Evolutionary conservation across 2,329 filamentous ascomycete species (phyloP).

Genomic region (Aspergillus caelatus): DNA sequence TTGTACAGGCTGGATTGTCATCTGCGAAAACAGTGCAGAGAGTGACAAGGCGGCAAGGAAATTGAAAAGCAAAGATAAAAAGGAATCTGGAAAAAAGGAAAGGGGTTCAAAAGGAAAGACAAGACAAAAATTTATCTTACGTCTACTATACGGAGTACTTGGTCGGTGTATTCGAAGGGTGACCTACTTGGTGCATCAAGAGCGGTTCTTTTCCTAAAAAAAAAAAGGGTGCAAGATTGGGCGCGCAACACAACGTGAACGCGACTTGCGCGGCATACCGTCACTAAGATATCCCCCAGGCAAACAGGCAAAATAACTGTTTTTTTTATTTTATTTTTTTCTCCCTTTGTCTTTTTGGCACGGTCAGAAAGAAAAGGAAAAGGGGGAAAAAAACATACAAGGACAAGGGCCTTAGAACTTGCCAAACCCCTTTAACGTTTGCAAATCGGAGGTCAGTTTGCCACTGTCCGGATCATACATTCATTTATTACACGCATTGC

Average conservation of each 20-base stretch:
- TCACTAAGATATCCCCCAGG: background rate
- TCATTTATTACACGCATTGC: background rate
- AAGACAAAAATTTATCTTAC: conserved; percentile 18
- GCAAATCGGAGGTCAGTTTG: background rate
- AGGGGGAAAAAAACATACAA: background rate
- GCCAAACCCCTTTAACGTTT: background rate
- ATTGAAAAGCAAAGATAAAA: conserved; percentile 12
- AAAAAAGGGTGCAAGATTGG: conserved; percentile 10
- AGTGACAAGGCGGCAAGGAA: conserved; percentile 13
- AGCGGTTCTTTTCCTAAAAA: conserved; percentile 15
- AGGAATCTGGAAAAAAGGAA: conserved; percentile 12
- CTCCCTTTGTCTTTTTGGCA: background rate
- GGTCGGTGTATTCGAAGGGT: conserved; percentile 28
- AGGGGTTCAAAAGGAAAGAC: conserved; percentile 8
- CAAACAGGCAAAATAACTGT: conserved; percentile 4
- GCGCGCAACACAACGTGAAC: conserved; percentile 5
- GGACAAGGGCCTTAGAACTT: conserved; percentile 10
- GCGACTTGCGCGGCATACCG: conserved; percentile 4
- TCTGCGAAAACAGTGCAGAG: conserved; percentile 5
- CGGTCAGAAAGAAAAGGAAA: conserved; percentile 1
- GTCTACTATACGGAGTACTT: conserved; percentile 28
- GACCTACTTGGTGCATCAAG: conserved; percentile 20
- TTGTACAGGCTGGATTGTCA: conserved; percentile 21
- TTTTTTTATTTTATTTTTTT: background rate
- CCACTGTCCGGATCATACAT: background rate